Conservation (phyloP, 2,329 filamentous ascomycete genomes). For the Onygenales sp. region DNA sequence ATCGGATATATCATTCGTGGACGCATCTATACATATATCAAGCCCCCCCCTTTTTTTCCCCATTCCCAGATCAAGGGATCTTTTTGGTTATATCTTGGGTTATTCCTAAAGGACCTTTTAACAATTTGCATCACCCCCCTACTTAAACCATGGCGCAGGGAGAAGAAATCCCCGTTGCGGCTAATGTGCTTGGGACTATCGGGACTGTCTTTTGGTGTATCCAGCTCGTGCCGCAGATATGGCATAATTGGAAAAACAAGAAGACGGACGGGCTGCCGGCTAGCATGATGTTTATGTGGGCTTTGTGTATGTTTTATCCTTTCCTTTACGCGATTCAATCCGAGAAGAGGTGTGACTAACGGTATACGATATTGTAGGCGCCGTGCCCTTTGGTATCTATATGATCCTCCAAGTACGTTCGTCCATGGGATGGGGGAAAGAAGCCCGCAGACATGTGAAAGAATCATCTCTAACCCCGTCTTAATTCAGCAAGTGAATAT, state of each 20-base stretch:
- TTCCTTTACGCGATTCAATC: background rate
- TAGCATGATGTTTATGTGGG: conserved; percentile 56
- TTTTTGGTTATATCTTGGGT: background rate
- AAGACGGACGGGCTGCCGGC: conserved; percentile 52
- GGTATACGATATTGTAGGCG: conserved; percentile 18
- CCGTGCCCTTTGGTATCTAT: conserved; percentile 44
- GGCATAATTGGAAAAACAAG: conserved; percentile 53
- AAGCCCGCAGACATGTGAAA: background rate
- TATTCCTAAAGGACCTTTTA: background rate
- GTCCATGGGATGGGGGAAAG: background rate
- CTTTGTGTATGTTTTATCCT: conserved; percentile 32
- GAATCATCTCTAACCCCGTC: background rate
- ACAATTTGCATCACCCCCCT: background rate
- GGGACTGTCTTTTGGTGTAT: conserved; percentile 33
- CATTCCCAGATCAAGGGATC: too few relatives aligned
- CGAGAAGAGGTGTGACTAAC: background rate
- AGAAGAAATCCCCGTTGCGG: conserved; percentile 23
- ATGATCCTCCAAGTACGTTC: conserved; percentile 38
- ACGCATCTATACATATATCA: too few relatives aligned
- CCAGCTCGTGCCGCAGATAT: conserved; percentile 41
- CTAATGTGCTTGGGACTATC: conserved; percentile 32
- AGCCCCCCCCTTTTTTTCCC: too few relatives aligned
- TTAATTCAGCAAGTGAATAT: conserved; percentile 43
- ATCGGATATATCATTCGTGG: too few relatives aligned
- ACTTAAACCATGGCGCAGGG: background rate